A percentile compares a stretch with the other conserved stretches of the same genome.
These are phyloP conservation scores for Blepharisma undulans DNA, from an alignment of 169 alveolate genomes.

Conservation along the genomic window DNA sequence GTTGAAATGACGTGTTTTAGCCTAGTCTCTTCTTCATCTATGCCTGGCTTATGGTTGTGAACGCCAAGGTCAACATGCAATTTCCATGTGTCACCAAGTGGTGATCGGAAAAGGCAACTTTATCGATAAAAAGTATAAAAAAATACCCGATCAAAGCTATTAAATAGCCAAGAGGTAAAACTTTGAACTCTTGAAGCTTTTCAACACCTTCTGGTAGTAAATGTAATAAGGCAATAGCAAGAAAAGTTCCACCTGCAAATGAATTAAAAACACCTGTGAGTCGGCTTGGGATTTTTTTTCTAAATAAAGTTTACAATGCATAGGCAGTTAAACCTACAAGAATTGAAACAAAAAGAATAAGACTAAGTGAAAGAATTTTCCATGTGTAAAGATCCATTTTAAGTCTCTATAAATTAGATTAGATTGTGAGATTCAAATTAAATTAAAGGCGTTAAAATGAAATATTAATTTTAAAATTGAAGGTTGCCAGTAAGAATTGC, in stretches of 20 bases:
- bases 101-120: background rate
- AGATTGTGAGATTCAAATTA: background rate
- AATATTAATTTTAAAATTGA: too few species aligned
- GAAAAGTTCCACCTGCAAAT: conserved; percentile 63
- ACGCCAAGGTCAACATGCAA: conserved; percentile 14
- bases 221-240: conserved; percentile 64
- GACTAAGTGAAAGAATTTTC: background rate
- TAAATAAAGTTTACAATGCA: background rate
- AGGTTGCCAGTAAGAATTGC: too few species aligned
- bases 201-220: conserved; percentile 56
- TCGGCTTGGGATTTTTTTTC: background rate
- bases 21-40: conserved; percentile 27
- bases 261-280: conserved; percentile 44
- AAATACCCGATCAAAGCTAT: background rate
- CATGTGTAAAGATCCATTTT: background rate
- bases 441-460: background rate
- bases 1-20: conserved; percentile 25
- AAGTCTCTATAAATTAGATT: background rate
- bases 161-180: background rate
- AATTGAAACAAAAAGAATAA: background rate
- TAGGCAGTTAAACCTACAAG: background rate
- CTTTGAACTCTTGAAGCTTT: background rate
- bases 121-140: conserved; percentile 4
- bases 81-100: conserved; percentile 19
- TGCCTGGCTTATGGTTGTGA: background rate